Percentiles rank a stretch among this genome's conserved stretches.
These are phyloP conservation scores for Austropuccinia psidii DNA, from an alignment of 1,284 basidiomycete species.

Conservation along the genomic window DNA sequence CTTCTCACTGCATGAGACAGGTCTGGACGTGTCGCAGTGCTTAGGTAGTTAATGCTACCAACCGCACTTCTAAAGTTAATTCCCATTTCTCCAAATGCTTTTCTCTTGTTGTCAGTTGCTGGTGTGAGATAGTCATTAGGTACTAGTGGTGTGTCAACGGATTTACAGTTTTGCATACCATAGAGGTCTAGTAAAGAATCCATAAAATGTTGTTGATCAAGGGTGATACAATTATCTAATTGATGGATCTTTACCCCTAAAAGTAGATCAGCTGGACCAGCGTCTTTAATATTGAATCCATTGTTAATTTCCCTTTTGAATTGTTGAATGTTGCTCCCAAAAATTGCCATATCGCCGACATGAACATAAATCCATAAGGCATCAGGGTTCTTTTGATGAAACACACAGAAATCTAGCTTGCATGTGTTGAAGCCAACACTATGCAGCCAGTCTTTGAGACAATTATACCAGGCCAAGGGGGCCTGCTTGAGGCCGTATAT, in stretches of 20 bases:
- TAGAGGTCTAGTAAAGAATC: no score
- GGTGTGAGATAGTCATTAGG: no score
- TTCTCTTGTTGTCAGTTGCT: neutral
- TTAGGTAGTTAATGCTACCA: neutral
- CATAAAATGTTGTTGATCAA: no score
- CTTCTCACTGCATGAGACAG: neutral
- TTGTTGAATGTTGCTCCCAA: no score
- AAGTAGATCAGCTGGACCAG: no score
- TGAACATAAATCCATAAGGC: neutral
- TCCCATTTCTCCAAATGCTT: neutral
- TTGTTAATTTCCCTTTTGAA: no score
- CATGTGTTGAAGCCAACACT: neutral
- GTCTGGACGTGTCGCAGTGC: neutral
- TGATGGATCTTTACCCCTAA: no score
- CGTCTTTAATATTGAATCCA: no score
- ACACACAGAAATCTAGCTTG: neutral
- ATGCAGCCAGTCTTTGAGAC: neutral
- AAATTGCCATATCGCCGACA: neutral
- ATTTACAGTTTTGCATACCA: no score
- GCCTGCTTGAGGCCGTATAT: slow-evolving; percentile 1
- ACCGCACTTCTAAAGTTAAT: neutral
- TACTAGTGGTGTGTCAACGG: no score
- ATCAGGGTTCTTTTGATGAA: neutral
- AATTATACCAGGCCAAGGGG: neutral
- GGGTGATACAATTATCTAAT: no score